Conservation (phyloP, 1,284 basidiomycete species). For the Papiliotrema laurentii region DNA sequence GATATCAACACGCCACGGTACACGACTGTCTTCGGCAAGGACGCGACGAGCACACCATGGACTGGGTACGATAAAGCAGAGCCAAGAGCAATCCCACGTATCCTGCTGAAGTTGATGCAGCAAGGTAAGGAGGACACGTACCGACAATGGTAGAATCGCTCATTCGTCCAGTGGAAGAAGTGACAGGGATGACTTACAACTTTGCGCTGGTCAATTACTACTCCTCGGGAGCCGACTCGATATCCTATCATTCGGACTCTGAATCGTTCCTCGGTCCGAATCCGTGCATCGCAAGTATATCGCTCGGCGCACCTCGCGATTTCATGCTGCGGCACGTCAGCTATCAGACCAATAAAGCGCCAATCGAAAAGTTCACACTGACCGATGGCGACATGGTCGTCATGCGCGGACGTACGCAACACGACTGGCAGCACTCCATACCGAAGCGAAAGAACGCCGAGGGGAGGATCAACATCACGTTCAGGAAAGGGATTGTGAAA, state of each 20-base stretch:
- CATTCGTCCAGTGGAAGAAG: slow-evolving; percentile 30
- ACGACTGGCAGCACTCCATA: slow-evolving; percentile 45
- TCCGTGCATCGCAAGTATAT: slow-evolving; percentile 45
- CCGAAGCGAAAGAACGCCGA: slow-evolving; percentile 42
- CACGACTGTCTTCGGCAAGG: slow-evolving; percentile 44
- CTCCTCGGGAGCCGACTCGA: slow-evolving; percentile 43
- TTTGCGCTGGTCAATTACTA: slow-evolving; percentile 45
- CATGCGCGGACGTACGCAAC: slow-evolving; percentile 47
- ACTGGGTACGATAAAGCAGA: slow-evolving; percentile 28
- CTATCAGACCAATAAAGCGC: slow-evolving; percentile 24
- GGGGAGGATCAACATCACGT: slow-evolving; percentile 48
- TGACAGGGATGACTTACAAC: slow-evolving; percentile 39
- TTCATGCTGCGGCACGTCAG: slow-evolving; percentile 43
- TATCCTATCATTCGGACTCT: slow-evolving; percentile 47
- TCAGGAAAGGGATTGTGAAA: slow-evolving; percentile 40
- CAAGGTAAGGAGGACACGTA: slow-evolving; percentile 15
- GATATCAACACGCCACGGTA: slow-evolving; percentile 41
- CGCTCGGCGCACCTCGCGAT: slow-evolving; percentile 41
- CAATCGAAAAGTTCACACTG: slow-evolving; percentile 37
- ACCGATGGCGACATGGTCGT: slow-evolving; percentile 45
- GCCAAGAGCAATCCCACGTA: slow-evolving; percentile 30
- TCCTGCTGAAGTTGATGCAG: slow-evolving; percentile 24
- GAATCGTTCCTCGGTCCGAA: slow-evolving; percentile 44
- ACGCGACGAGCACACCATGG: slow-evolving; percentile 28
- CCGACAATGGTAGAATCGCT: background rate